Percentiles rank a stretch among this genome's conserved stretches.
phyloP scores from a whole-genome alignment of 2,329 filamentous ascomycete genomes.

The Penicillium sp. region DNA sequence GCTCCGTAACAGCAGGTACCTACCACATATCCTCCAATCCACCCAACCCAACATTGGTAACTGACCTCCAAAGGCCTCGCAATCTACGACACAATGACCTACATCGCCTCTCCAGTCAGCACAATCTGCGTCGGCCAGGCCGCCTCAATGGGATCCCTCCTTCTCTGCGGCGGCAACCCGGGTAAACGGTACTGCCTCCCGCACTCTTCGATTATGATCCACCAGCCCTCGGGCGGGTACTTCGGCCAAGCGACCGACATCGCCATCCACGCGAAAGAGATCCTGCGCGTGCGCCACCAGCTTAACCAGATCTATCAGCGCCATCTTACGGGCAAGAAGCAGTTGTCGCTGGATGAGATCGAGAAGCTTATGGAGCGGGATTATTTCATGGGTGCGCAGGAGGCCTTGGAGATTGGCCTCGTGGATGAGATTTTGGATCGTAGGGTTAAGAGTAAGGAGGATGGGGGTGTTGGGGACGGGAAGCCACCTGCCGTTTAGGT shows the following conservation, averaged over 20 bases:
- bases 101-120: conserved; percentile 87
- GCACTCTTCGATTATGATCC: conserved; percentile 95
- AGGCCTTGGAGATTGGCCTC: conserved; percentile 86
- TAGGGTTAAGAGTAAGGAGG: conserved; percentile 32
- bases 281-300: conserved; percentile 78
- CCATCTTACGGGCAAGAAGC: conserved; percentile 70
- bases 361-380: conserved; percentile 96
- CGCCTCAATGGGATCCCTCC: conserved; percentile 87
- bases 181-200: conserved; percentile 86
- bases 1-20: conserved; percentile 77
- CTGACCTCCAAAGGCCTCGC: conserved; percentile 52
- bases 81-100: conserved; percentile 99
- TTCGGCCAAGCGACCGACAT: conserved; percentile 74
- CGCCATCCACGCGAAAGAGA: conserved; percentile 95
- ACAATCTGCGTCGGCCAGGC: conserved; percentile 95
- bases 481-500: conserved; percentile 21
- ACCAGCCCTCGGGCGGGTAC: conserved; percentile 82
- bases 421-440: conserved; percentile 78
- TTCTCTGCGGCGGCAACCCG: conserved; percentile 80
- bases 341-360: conserved; percentile 75
- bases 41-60: neutral
- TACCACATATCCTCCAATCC: neutral
- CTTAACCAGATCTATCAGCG: conserved; percentile 85
- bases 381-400: conserved; percentile 84
- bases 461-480: conserved; percentile 21